phyloP scores from a whole-genome alignment of 2,329 filamentous ascomycete species.

The Volutella citrinella region DNA sequence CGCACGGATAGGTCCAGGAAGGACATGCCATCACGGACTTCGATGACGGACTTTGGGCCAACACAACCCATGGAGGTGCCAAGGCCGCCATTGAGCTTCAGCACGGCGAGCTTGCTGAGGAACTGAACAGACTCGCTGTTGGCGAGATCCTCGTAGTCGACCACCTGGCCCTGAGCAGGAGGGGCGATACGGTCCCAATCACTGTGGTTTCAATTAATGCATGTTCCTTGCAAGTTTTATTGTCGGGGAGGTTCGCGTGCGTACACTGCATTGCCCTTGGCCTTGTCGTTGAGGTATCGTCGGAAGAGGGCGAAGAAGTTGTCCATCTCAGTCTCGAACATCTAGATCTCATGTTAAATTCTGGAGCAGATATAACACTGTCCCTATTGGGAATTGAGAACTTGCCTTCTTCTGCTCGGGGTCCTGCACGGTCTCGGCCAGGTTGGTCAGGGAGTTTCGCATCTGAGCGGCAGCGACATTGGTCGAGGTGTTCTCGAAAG shows the following conservation, averaged over 20 bases:
- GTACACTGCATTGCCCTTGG: conserved; percentile 88
- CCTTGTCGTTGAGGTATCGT: conserved; percentile 97
- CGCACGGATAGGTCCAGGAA: conserved; percentile 98
- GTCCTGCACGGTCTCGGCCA: conserved; percentile 86
- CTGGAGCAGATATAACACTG: background rate
- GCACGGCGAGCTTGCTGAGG: conserved; percentile 93
- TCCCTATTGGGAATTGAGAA: conserved; percentile 2
- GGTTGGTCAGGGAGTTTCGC: conserved; percentile 93
- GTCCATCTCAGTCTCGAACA: conserved; percentile 99
- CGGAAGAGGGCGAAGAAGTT: conserved; percentile 99
- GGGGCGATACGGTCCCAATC: conserved; percentile 97
- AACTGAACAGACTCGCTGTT: conserved; percentile 90
- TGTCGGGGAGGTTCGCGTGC: conserved; percentile 30
- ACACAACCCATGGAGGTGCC: conserved; percentile 99
- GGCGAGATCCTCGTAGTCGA: conserved; percentile 87
- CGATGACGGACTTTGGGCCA: conserved; percentile 98
- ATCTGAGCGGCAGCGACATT: conserved; percentile 98
- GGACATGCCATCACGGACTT: conserved; percentile 99
- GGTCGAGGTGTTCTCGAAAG: conserved; percentile 98
- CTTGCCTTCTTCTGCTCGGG: conserved; percentile 77
- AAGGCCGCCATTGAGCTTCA: conserved; percentile 99
- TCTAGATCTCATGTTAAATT: conserved; percentile 42
- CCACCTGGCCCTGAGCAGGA: conserved; percentile 88
- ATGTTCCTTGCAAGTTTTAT: conserved; percentile 1
- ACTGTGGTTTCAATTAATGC: conserved; percentile 43